phyloP scores from a whole-genome alignment of 306 rosid genomes.

The Vigna reflexopilosa region DNA sequence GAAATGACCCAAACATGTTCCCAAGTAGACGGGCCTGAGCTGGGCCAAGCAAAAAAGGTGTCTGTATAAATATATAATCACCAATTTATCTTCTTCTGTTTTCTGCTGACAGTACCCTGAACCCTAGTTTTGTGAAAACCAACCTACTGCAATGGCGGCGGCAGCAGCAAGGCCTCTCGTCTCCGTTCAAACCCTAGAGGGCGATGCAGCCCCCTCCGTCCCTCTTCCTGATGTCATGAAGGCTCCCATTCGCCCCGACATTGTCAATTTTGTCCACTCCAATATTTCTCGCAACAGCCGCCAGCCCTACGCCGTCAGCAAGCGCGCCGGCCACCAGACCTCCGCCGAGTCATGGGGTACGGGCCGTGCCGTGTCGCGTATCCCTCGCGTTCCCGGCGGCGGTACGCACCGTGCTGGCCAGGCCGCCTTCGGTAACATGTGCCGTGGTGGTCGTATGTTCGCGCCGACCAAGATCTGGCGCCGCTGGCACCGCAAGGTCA shows the following conservation, averaged over 20 bases:
- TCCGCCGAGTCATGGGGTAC: conserved; percentile 93
- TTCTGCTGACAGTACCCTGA: not conserved
- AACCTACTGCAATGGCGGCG: conserved; percentile 49
- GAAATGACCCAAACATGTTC: not conserved
- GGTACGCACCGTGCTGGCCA: conserved; percentile 92
- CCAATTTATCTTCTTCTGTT: not conserved
- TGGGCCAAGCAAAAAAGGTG: not conserved
- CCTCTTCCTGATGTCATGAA: conserved; percentile 73
- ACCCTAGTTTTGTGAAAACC: conserved; percentile 26
- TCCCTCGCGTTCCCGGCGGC: conserved; percentile 85
- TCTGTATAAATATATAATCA: not conserved
- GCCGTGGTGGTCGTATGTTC: conserved; percentile 90
- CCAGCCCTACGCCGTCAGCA: conserved; percentile 78
- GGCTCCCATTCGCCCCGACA: conserved; percentile 69
- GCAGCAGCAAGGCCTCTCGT: conserved; percentile 84
- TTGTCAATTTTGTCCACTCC: conserved; percentile 69
- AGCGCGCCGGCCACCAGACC: conserved; percentile 77
- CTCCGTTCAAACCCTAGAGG: conserved; percentile 62
- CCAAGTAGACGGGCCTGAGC: not conserved
- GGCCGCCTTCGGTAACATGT: conserved; percentile 88
- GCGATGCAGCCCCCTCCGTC: conserved; percentile 56
- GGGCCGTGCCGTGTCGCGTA: conserved; percentile 84
- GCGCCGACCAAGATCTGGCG: conserved; percentile 94
- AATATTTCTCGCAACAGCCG: conserved; percentile 65
- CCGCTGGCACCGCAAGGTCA: conserved; percentile 81